Evolutionary conservation across 768 basidiomycete genomes (phyloP), one percentile per base, ranked within the genome.

Genomic region (Boletus edulis): DNA sequence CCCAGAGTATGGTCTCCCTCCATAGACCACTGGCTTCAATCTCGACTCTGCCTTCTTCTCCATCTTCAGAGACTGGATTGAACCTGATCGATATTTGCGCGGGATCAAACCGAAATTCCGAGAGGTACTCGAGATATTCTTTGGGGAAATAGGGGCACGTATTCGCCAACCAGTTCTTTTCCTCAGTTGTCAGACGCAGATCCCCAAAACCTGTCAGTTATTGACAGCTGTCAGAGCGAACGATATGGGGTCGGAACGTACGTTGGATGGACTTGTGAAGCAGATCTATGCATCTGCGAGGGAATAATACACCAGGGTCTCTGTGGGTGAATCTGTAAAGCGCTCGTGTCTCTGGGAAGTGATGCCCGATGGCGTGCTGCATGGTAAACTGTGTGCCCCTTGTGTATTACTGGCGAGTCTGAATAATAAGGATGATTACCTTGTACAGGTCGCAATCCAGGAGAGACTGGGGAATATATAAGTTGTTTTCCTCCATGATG

Each of bases 391-490:
- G 54, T 13, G 31, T 31, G 29, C 9, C 35, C 7, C 10, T 3
- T 24, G 18, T 4, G 38, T 42, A 51, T 43, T n/a, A 46, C n/a
- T 24, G 14, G 42, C 20, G 12, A 32, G 10, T 8, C 13, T 2
- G 44, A 20, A 38, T 9, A 15, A 34, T 40, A 24, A 46, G 27
- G 18, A 31, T 32, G 51, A 56, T 43, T 49, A 87, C 93, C 82
- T 96, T 98, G 83, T 98, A 98, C 31, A 96, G 73, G 71, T 98
- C 96, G 0, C 93, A 94, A 70, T 98, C 96, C 43, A 98, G 79
- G 49, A 98, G 76, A 15, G 92, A 94, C 29, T 18, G 57, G 38
- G 59, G 64, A 5, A 38, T 58, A 32, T 64, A 68, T 17, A 29
- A 29, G 7, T 1, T 35, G 15, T 34, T 17, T 34, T n/a, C 43